phyloP scores from a whole-genome alignment of 139 green algal species.

The Volvox africanus region DNA sequence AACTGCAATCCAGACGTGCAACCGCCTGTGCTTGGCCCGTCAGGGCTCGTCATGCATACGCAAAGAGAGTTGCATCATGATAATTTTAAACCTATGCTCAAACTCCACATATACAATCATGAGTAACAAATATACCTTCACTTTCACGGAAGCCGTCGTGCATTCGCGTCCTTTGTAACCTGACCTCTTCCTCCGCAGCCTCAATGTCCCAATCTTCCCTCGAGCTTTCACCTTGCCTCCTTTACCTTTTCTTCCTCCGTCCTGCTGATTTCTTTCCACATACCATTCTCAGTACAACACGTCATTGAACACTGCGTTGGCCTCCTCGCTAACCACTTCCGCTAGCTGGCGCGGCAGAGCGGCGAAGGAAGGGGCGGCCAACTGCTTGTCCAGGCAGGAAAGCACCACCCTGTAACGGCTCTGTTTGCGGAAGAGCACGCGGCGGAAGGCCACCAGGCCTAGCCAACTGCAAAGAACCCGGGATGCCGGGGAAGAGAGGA shows the following conservation, averaged over 20 bases:
- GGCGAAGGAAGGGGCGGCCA: conserved; percentile 48
- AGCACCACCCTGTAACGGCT: conserved; percentile 29
- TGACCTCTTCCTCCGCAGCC: no score
- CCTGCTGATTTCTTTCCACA: neutral
- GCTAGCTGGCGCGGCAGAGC: conserved; percentile 60
- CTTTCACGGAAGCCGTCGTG: no score
- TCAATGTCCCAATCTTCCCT: no score
- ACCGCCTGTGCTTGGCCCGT: no score
- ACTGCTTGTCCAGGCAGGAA: conserved; percentile 53
- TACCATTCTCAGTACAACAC: conserved; percentile 67
- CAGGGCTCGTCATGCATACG: no score
- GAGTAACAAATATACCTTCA: no score
- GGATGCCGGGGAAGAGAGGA: neutral
- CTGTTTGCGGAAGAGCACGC: conserved; percentile 75
- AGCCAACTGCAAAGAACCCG: conserved; percentile 63
- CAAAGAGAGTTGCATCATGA: no score
- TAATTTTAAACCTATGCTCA: no score
- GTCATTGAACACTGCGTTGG: conserved; percentile 65
- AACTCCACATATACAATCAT: no score
- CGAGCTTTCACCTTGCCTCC: neutral
- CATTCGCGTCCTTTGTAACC: no score
- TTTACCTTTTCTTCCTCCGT: neutral
- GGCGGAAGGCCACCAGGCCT: conserved; percentile 76
- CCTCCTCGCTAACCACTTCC: conserved; percentile 51
- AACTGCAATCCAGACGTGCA: no score